Base-by-base conservation (phyloP, 352 stramenopile species). In the Globisporangium acanthophoron region DNA sequence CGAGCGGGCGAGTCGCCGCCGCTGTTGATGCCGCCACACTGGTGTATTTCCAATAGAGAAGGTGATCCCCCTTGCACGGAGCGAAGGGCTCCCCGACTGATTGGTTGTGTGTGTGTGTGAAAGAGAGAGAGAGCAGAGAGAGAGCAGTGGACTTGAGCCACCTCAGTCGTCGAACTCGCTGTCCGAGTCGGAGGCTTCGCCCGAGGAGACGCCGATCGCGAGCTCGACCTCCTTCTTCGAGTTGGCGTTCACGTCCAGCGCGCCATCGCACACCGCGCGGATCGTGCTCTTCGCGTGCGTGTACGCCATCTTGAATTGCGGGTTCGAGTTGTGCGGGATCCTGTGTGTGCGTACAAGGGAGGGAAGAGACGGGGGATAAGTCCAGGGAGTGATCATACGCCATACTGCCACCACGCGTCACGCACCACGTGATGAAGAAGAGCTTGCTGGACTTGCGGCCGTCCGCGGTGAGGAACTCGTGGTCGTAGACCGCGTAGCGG, bases 241-340 rank as follows among this genome's bases (percentile, higher is more conserved):
- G 56, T 85, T 68, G 18, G 81, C 85, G 60, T 88, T 93, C 49
- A 95, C 71, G 51, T 95, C 85, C 50, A 85, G 77, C 52, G 78
- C 87, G 50, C 85, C 85, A 33, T 95, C 81, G 53, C 82, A 92
- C 15, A 88, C 74, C 4, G 71, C 74, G 48, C 85, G 83, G 52
- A 93, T 83, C 54, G 80, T 78, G 62, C 67, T 86, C 78, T 95
- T 95, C 57, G 83, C 85, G 66, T 95, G 83, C 20, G 85, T 91
- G 67, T 95, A 95, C 46, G 83, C 83, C 85, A 95, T 95, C 66
- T 94, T 94, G 67, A 78, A 88, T 44, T 69, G 73, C n/a, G 85
- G 82, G 52, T 88, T 77, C 53, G 82, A 91, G 64, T 82, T 92
- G 43, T 83, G 74, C 33, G 85, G 85, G 67, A 92, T 90, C 74